Evolutionary conservation across 139 green algal species (phyloP).

Genomic region (Mychonastes homosphaera): DNA sequence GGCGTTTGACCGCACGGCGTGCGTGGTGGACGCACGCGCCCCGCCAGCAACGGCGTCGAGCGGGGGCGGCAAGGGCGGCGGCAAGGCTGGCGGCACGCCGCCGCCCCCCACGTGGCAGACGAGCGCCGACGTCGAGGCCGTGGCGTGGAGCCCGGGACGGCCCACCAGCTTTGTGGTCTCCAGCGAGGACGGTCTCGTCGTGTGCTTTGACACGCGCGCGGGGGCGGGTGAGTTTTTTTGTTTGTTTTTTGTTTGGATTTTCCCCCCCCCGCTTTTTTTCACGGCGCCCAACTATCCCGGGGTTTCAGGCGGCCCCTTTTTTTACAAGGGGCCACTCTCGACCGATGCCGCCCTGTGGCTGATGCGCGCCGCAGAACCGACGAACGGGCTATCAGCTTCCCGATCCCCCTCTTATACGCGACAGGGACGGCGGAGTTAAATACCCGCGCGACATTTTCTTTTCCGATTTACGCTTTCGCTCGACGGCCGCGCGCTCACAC

Average conservation of each 20-base stretch:
- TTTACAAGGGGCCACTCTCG: too few relatives aligned
- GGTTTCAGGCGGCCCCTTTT: too few relatives aligned
- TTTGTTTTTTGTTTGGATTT: neutral
- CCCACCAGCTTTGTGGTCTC: constrained; percentile 82
- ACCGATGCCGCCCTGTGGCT: neutral
- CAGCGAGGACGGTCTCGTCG: constrained; percentile 64
- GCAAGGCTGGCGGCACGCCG: neutral
- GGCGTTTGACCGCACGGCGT: constrained; percentile 68
- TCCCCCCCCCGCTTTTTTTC: neutral
- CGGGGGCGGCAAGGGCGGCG: neutral
- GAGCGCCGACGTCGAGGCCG: constrained; percentile 74
- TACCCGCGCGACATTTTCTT: constrained; percentile 3
- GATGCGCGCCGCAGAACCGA: constrained; percentile 1
- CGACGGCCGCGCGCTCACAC: neutral
- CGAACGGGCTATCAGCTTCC: constrained; percentile 1
- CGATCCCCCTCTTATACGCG: neutral
- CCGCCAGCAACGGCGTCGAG: too few relatives aligned
- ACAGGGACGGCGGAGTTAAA: neutral
- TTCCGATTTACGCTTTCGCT: neutral
- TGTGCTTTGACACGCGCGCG: constrained; percentile 33
- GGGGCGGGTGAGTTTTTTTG: neutral
- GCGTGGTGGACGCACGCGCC: constrained; percentile 48
- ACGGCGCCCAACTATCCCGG: constrained; percentile 13
- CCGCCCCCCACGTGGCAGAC: constrained; percentile 45
- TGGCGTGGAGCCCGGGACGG: constrained; percentile 68